phyloP scores from a whole-genome alignment of 2,329 filamentous ascomycete species.

The Fusarium mundagurra region DNA sequence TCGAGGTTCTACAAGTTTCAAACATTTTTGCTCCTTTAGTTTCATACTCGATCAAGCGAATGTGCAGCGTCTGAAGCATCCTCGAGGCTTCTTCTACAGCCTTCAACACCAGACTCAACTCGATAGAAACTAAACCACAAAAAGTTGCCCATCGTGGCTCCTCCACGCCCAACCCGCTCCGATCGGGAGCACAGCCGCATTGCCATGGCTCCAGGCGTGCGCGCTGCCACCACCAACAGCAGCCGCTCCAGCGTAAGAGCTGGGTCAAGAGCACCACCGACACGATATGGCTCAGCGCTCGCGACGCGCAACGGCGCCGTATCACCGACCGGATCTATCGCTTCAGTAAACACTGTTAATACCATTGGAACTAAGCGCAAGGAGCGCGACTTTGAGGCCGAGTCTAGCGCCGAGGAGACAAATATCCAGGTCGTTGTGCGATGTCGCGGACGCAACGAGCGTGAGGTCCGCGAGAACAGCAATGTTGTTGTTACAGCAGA shows the following conservation, averaged over 20 bases:
- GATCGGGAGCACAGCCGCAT: slow-evolving; percentile 51
- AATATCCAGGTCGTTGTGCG: slow-evolving; percentile 98
- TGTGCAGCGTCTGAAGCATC: slow-evolving; percentile 1
- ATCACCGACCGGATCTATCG: slow-evolving; percentile 77
- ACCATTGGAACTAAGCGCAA: slow-evolving; percentile 80
- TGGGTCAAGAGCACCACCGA: slow-evolving; percentile 37
- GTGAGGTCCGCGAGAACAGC: slow-evolving; percentile 94
- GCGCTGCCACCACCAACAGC: slow-evolving; percentile 34
- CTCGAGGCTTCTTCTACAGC: background rate
- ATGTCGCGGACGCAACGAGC: slow-evolving; percentile 90
- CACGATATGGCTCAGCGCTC: slow-evolving; percentile 38
- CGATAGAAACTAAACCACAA: slow-evolving; percentile 1
- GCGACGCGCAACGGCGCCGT: slow-evolving; percentile 54
- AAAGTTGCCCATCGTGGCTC: slow-evolving; percentile 47
- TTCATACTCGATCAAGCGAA: background rate
- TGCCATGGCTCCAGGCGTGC: slow-evolving; percentile 46
- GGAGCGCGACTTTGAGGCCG: slow-evolving; percentile 82
- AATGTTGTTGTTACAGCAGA: slow-evolving; percentile 90
- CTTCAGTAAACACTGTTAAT: slow-evolving; percentile 68
- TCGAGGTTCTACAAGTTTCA: slow-evolving; percentile 17
- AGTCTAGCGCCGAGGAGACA: slow-evolving; percentile 76
- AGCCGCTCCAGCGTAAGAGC: slow-evolving; percentile 40
- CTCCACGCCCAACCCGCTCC: slow-evolving; percentile 50
- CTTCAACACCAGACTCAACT: slow-evolving; percentile 11
- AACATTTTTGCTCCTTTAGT: slow-evolving; percentile 2